These are phyloP conservation scores for Kwoniella newhampshirensis DNA, from an alignment of 768 basidiomycete species.

Conservation along the genomic window DNA sequence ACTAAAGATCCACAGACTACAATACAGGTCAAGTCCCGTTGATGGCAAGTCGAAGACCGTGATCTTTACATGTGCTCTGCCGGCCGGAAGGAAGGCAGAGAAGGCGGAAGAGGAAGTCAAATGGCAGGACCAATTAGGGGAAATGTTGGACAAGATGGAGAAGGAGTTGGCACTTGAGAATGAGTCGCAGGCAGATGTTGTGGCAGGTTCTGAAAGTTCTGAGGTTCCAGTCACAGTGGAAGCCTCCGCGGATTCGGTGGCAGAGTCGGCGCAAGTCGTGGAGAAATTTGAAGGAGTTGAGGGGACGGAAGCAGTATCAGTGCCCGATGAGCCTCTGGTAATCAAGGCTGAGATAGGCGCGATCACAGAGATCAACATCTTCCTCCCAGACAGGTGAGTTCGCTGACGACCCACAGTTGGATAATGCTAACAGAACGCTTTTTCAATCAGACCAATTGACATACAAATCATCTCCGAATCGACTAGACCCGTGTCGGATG, in stretches of 20 bases:
- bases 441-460: constrained; percentile 13
- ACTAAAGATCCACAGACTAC: constrained; percentile 1
- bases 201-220: neutral
- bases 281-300: neutral
- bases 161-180: constrained; percentile 8
- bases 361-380: constrained; percentile 7
- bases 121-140: constrained; percentile 17
- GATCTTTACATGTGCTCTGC: constrained; percentile 10
- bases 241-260: neutral
- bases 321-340: neutral
- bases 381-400: constrained; percentile 19
- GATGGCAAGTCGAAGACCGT: constrained; percentile 1
- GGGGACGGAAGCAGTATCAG: neutral
- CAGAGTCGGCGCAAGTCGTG: neutral
- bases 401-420: no score
- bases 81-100: neutral
- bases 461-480: constrained; percentile 1
- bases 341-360: constrained; percentile 11
- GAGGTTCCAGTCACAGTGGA: neutral
- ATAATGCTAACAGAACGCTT: no score
- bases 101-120: constrained; percentile 1
- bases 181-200: neutral
- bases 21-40: constrained; percentile 6
- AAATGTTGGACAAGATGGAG: constrained; percentile 12
- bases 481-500: neutral